phyloP scores from a whole-genome alignment of 371 early-diverging fungal species.

The Mortierella sp. region DNA sequence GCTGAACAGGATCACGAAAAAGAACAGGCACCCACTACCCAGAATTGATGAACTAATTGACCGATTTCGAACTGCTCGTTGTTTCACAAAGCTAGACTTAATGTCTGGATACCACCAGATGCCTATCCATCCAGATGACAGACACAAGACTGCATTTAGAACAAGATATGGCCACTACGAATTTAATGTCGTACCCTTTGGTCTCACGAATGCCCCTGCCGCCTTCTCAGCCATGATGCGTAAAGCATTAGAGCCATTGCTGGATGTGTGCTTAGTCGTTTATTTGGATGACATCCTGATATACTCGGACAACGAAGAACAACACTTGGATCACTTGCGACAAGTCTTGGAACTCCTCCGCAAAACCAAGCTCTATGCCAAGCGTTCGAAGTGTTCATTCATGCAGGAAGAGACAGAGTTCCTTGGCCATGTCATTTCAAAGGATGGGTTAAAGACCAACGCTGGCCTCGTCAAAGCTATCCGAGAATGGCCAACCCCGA shows the following conservation, averaged over 20 bases:
- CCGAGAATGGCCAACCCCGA: background rate
- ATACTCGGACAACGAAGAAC: slow-evolving; percentile 55
- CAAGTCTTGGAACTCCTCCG: slow-evolving; percentile 51
- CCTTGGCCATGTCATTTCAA: background rate
- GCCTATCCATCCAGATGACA: slow-evolving; percentile 35
- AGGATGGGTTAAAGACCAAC: background rate
- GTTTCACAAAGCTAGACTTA: slow-evolving; percentile 63
- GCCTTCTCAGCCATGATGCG: slow-evolving; percentile 42
- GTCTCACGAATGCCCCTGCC: slow-evolving; percentile 56
- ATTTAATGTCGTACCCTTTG: slow-evolving; percentile 59
- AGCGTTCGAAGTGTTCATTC: slow-evolving; percentile 59
- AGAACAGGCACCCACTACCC: slow-evolving; percentile 51
- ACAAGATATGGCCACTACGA: slow-evolving; percentile 52
- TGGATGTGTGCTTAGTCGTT: slow-evolving; percentile 30
- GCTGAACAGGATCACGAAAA: slow-evolving; percentile 15
- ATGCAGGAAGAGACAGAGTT: background rate
- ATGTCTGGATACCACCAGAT: slow-evolving; percentile 6
- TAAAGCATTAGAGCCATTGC: background rate
- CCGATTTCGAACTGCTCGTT: slow-evolving; percentile 23
- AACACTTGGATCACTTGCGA: slow-evolving; percentile 56
- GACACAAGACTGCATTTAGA: slow-evolving; percentile 48
- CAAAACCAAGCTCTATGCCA: slow-evolving; percentile 46
- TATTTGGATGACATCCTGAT: slow-evolving; percentile 59
- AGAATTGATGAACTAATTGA: slow-evolving; percentile 57
- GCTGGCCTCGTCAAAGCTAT: background rate